Evolutionary conservation across 2,329 filamentous ascomycete genomes (phyloP).

Genomic region (Fusarium temperatum): DNA sequence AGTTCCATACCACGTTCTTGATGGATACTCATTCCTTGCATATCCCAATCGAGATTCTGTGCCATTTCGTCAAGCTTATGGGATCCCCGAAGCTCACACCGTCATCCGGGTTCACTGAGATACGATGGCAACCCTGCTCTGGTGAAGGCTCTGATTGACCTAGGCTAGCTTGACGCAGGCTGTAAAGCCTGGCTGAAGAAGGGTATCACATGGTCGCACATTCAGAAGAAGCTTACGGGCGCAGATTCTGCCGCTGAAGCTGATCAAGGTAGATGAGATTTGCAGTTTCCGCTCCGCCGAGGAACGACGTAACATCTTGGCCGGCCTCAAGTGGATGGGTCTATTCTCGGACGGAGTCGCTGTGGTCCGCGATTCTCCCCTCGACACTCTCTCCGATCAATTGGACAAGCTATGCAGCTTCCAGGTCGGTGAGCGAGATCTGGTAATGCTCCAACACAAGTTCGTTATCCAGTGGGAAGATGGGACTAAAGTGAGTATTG

Average conservation of each 20-base stretch:
- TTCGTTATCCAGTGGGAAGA: not conserved
- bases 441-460: not conserved
- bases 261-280: not conserved
- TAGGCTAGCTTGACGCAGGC: not conserved
- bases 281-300: not conserved
- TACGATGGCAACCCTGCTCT: rapidly evolving
- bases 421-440: not conserved
- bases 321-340: not conserved
- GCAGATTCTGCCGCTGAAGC: not conserved
- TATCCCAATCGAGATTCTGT: not conserved
- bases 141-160: not conserved
- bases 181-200: not conserved
- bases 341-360: not conserved
- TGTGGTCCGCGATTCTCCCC: too few species aligned
- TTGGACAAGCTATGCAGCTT: not conserved
- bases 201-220: not conserved
- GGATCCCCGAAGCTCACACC: not conserved
- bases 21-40: not conserved
- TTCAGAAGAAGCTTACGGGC: not conserved
- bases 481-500: not conserved
- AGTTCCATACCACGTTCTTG: not conserved
- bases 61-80: not conserved
- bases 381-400: not conserved
- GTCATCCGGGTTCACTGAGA: not conserved
- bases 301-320: not conserved